phyloP scores from a whole-genome alignment of 768 basidiomycete genomes.

The Lyophyllum atratum region DNA sequence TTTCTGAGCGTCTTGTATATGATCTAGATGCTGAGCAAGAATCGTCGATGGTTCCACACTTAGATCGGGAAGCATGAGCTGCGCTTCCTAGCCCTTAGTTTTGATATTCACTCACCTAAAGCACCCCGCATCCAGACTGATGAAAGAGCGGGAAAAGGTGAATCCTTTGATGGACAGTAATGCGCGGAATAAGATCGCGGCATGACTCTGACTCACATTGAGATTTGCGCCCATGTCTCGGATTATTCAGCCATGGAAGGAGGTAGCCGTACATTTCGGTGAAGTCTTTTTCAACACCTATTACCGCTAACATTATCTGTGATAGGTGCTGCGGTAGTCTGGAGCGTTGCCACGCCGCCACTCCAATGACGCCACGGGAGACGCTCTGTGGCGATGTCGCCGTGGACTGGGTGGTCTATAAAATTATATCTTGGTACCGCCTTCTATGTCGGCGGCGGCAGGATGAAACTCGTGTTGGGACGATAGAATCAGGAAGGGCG shows the following conservation, averaged over 20 bases:
- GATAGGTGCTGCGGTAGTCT: background rate
- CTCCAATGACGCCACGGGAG: background rate
- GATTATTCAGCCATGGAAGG: background rate
- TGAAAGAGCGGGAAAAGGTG: no score
- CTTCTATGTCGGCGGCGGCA: background rate
- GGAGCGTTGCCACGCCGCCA: background rate
- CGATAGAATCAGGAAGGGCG: background rate
- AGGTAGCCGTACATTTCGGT: background rate
- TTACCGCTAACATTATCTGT: background rate
- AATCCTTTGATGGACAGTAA: no score
- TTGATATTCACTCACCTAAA: background rate
- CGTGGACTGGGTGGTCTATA: background rate
- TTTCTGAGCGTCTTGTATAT: background rate
- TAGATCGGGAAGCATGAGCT: background rate
- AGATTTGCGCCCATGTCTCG: background rate
- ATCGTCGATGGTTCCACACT: background rate
- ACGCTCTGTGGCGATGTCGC: background rate
- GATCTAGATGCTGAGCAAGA: background rate
- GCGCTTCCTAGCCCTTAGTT: background rate
- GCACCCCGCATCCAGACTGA: no score
- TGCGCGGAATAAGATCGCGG: no score
- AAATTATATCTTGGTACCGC: background rate
- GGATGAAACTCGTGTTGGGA: background rate
- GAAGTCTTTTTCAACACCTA: background rate
- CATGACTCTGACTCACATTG: background rate